Percentiles rank a stretch among this genome's conserved stretches.
Conservation (phyloP, 345 rosid genomes). For the Hevea brasiliensis region DNA sequence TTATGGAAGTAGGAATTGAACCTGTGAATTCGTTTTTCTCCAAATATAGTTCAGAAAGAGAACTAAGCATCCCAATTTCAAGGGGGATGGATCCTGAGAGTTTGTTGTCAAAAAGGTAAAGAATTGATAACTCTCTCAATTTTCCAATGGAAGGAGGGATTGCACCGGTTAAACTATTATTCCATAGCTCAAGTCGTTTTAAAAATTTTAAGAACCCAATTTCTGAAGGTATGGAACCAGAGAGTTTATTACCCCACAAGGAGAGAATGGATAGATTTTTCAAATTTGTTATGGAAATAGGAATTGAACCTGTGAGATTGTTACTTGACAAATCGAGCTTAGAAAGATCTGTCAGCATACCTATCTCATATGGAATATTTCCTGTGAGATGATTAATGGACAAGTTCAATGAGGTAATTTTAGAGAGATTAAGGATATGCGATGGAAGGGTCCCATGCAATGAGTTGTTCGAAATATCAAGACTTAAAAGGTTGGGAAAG, state of each 20-base stretch:
- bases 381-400: neutral
- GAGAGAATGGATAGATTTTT: neutral
- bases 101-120: too few relatives aligned
- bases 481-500: neutral
- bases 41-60: too few relatives aligned
- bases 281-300: too few relatives aligned
- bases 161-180: neutral
- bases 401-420: neutral
- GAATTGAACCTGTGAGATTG: neutral
- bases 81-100: too few relatives aligned
- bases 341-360: neutral
- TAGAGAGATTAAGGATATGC: neutral
- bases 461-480: neutral
- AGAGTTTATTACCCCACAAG: neutral
- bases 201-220: neutral
- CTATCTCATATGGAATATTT: neutral
- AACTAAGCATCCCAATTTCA: too few relatives aligned
- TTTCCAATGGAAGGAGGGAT: constrained; percentile 13
- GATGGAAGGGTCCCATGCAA: neutral
- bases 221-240: neutral
- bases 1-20: too few relatives aligned
- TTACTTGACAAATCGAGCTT: neutral
- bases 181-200: neutral
- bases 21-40: too few relatives aligned
- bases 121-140: neutral